A percentile compares a stretch with the other conserved stretches of the same genome.
Conservation (phyloP, 768 basidiomycete species). For the Hortiboletus flavorubellus region DNA sequence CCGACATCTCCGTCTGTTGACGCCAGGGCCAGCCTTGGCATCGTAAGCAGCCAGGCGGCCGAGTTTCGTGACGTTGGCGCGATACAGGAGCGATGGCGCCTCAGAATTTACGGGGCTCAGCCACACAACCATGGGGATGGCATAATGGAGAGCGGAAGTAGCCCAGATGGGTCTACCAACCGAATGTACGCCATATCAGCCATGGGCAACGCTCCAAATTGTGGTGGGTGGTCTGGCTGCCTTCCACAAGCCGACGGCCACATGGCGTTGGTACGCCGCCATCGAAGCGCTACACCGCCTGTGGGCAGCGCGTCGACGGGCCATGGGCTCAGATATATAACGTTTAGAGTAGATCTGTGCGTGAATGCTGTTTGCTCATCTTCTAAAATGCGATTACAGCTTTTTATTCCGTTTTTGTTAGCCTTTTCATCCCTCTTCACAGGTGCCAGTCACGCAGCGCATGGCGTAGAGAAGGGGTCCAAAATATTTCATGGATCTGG, state of each 20-base stretch:
- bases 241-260: too few relatives aligned
- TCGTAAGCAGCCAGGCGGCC: not conserved
- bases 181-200: too few relatives aligned
- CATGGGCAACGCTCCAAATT: too few relatives aligned
- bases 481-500: not conserved
- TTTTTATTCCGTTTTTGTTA: not conserved
- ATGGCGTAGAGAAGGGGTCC: not conserved
- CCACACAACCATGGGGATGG: too few relatives aligned
- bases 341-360: not conserved
- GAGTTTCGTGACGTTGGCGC: not conserved
- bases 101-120: too few relatives aligned
- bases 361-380: not conserved
- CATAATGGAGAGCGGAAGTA: too few relatives aligned
- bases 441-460: not conserved
- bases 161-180: too few relatives aligned
- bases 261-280: too few relatives aligned
- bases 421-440: not conserved
- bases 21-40: not conserved
- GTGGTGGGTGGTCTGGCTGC: too few relatives aligned
- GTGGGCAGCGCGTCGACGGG: too few relatives aligned
- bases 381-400: slow-evolving; percentile 1
- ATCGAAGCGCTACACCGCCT: too few relatives aligned
- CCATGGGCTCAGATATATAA: too few relatives aligned
- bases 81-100: not conserved
- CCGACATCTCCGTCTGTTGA: not conserved